Conservation (phyloP, 2,329 filamentous ascomycete genomes). For the Amesomyces nigricolor region DNA sequence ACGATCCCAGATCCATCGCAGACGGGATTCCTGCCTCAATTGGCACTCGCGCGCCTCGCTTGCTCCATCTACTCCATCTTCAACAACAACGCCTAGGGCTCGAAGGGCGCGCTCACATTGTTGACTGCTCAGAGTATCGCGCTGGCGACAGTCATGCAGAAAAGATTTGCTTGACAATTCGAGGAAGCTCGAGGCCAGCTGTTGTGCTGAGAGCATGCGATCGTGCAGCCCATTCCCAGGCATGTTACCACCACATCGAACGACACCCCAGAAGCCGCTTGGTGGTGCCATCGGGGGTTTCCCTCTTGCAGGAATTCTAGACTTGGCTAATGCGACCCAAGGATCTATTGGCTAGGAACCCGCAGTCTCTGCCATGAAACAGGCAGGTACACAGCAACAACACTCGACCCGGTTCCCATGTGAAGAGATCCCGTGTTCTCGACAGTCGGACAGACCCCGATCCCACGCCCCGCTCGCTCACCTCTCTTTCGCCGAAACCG, state of each 20-base stretch:
- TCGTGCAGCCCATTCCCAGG: no score
- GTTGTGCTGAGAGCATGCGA: no score
- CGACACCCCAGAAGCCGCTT: no score
- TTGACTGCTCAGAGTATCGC: no score
- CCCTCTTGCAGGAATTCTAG: not conserved
- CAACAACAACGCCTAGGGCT: no score
- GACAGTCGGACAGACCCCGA: not conserved
- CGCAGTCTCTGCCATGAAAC: not conserved
- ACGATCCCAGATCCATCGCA: constrained; percentile 1
- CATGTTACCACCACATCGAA: no score
- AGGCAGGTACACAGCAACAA: not conserved
- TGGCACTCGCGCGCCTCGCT: not conserved
- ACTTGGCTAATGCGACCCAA: not conserved
- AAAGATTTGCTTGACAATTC: no score
- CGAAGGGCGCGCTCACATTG: no score
- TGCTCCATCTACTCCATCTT: not conserved
- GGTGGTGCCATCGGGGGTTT: no score
- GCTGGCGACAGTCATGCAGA: no score
- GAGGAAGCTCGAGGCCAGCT: no score
- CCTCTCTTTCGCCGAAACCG: not conserved
- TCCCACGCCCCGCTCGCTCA: not conserved
- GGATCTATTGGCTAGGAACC: not conserved
- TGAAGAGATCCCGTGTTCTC: not conserved
- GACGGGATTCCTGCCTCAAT: constrained; percentile 3
- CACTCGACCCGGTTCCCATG: constrained; percentile 2